These are phyloP conservation scores for Blastomyces silverae DNA, from an alignment of 2,329 filamentous ascomycete species.

Conservation along the genomic window DNA sequence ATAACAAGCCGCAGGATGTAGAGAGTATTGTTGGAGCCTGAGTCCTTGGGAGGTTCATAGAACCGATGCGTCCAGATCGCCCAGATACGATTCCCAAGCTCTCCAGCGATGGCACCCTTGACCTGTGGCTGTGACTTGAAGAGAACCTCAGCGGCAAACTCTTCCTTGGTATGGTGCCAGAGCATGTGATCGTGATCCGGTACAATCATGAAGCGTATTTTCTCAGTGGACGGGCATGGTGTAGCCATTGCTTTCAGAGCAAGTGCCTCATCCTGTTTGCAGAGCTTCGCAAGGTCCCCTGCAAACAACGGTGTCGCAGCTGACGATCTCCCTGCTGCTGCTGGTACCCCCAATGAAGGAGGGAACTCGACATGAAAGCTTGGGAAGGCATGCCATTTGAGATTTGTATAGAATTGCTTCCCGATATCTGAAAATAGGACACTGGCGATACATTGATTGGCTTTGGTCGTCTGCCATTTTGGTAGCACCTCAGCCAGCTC, in stretches of 20 bases:
- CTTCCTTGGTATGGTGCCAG: conserved; percentile 25
- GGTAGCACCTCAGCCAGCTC: conserved; percentile 21
- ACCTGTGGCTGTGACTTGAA: conserved; percentile 18
- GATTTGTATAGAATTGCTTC: conserved; percentile 21
- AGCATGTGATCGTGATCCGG: conserved; percentile 25
- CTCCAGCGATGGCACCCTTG: conserved; percentile 24
- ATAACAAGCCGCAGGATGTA: conserved; percentile 23
- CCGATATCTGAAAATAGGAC: conserved; percentile 27
- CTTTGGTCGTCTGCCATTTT: conserved; percentile 20
- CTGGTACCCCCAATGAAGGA: neutral
- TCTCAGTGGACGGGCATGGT: neutral
- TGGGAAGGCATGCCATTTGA: conserved; percentile 24
- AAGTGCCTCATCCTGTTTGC: conserved; percentile 16
- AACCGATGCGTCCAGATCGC: conserved; percentile 26
- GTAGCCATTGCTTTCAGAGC: conserved; percentile 12
- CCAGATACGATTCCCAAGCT: conserved; percentile 23
- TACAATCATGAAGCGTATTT: conserved; percentile 20
- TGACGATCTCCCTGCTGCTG: neutral
- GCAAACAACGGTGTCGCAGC: conserved; percentile 6
- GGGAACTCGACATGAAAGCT: conserved; percentile 22
- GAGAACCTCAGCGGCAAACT: conserved; percentile 22
- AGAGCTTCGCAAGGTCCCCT: conserved; percentile 13
- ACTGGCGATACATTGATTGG: conserved; percentile 19
- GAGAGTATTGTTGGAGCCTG: conserved; percentile 18
- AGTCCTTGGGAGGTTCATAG: conserved; percentile 19